Base-by-base conservation (phyloP, 1,139 yeast genomes). In the Magnusiomyces paraingens region DNA sequence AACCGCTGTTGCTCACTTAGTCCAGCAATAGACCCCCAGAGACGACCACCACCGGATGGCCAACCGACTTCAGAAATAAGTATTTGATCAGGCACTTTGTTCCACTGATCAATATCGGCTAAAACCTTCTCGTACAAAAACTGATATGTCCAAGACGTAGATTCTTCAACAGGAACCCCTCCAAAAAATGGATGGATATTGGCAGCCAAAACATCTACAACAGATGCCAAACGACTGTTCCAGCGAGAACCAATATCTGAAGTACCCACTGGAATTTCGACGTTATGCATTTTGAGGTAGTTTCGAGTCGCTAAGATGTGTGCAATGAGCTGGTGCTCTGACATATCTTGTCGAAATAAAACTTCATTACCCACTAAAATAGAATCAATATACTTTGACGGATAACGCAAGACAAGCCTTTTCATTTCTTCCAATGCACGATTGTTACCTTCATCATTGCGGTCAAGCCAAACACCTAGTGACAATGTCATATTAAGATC, bases 111-210 rank as follows among this genome's bases (percentile, higher is more conserved):
- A 47, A 52, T 50, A 68, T 73, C 48, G 51, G 36, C 47, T 46
- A 62, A 55, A n/a, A 81, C 65, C 55, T 80, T 78, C 45, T 73
- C 68, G 50, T 73, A 65, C 44, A 82, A 61, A 60, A 73, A 81
- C 53, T 80, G 78, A 45, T 73, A 68, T 0, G 80, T 74, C 87
- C 89, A 83, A 5, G 70, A 63, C 0, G 79, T 68, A 0, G 86
- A 82, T 2, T 66, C 64, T n/a, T 70, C 63, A 1, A 78, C 85
- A 1, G 64, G 60, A 0, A 75, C 77, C 0, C 90, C 90, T 1
- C 82, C 80, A 66, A 83, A 82, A 58, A 84, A 84, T 2, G 90
- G 90, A 66, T 83, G 87, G 8, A 82, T 72, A 62, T 82, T 84
- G 3, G 83, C 82, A 0, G 88, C 90, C 40, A 82, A 66, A 10